Conservation (phyloP, 2,329 filamentous ascomycete species). For the Pseudogymnoascus sp. region DNA sequence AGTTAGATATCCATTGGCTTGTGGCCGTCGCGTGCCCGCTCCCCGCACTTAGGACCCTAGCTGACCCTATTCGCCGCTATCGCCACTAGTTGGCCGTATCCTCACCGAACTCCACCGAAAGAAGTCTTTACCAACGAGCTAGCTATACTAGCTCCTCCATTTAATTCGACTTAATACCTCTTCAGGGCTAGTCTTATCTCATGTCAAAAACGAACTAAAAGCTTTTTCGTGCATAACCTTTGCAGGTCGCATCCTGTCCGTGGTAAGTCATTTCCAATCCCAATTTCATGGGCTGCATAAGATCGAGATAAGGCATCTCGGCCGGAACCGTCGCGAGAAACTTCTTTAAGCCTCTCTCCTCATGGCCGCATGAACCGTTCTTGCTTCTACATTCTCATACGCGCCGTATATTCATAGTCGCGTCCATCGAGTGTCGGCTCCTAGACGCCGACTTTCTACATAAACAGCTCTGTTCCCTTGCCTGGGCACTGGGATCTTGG, state of each 20-base stretch:
- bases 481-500: neutral
- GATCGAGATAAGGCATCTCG: constrained; percentile 5
- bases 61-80: neutral
- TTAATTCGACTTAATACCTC: neutral
- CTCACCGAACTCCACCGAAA: neutral
- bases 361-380: neutral
- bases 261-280: constrained; percentile 8
- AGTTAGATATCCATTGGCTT: neutral
- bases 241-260: neutral
- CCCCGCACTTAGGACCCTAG: constrained; percentile 1
- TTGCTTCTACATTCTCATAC: neutral
- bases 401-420: constrained; percentile 4
- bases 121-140: neutral
- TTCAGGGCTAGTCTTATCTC: neutral
- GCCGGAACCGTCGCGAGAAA: constrained; percentile 2
- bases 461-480: neutral
- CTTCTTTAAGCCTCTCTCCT: constrained; percentile 5
- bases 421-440: neutral
- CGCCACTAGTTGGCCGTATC: neutral
- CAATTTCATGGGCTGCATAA: constrained; percentile 7
- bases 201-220: constrained; percentile 5
- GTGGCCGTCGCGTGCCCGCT: constrained; percentile 1
- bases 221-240: constrained; percentile 8
- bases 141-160: neutral
- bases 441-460: constrained; percentile 3